Base-by-base conservation (phyloP, 805 yeast genomes). In the Candida succiphila region DNA sequence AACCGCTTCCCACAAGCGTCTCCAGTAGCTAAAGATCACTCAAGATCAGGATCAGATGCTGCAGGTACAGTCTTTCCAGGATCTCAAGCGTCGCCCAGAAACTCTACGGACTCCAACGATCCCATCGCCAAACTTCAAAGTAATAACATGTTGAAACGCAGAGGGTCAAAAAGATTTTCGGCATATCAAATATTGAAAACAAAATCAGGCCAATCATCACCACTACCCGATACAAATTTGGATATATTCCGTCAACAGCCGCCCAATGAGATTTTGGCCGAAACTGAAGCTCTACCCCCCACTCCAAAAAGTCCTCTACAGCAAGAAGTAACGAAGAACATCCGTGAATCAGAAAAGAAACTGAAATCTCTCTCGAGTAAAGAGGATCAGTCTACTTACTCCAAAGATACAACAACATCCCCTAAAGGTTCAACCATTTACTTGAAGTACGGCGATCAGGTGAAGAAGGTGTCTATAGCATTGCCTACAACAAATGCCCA, bases 141-240 rank as follows among this genome's bases (percentile, higher is more conserved):
- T 30, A 85, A 88, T 3, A 84, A 83, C 31, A 80, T 84, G 3
- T 61, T 92, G 22, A 94, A 81, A 61, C 70, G 99, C 44, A 71
- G 96, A 40, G 99, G 97, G 0, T 88, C 96, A 0, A 80, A 89
- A 45, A 65, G 98, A 35, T 89, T 81, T 51, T 86, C 96, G 5
- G 96, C 96, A 0, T 89, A 88, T 40, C 97, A 89, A 49, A 51
- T 54, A 0, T 42, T 50, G 13, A 50, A 52, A 31, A 52, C 27
- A 5, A 16, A 25, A 16, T n/a, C 14, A 8, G 27, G 52, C 4
- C 39, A 51, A 4, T 51, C 54, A 5, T 38, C 50, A 4, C 43
- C 49, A 4, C 30, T 41, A 3, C 40, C 15, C 17, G 30, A 25
- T 10, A 23, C 31, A 22, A 27, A 27, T 18, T 17, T 34, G 5